Base-by-base conservation (phyloP, 805 yeast species). In the Candida rishiriensis region DNA sequence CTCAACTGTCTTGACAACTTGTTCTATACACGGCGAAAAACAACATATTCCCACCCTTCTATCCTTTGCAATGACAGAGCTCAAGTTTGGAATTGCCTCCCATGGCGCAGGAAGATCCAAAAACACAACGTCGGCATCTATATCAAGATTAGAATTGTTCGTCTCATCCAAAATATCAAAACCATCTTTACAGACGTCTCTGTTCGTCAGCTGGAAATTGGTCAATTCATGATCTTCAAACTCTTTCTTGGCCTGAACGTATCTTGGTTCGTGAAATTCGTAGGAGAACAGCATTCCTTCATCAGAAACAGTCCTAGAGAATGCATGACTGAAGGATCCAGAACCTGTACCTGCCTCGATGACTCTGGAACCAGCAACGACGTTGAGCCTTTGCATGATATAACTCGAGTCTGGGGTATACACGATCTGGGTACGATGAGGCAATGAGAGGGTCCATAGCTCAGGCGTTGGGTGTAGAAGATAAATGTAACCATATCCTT, bases 271-370 rank as follows among this genome's bases (percentile, higher is more conserved):
- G 61, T 93, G 99, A 64, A 90, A 93, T 64, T 93, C 99, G 64
- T 77, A 93, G 8, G 96, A 83, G 69, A 76, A 91, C 2, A 93
- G 69, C 29, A 70, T 71, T 1, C 96, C 96, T 1, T 55, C 57
- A 1, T 50, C 48, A 1, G 78, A 79, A 2, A 86, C 82, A 0
- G 93, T 79, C 56, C 99, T 76, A 1, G 95, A 85, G 62, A 93
- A 79, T 0, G 96, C 83, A 66, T 93, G 99, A 3, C 96, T 85
- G 59, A 93, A 88, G 1, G 97, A 88, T 0, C 95, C 99, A 7
- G 96, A 86, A 0, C 99, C 99, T 0, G 99, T 93, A 32, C 99
- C 99, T 0, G 98, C 96, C 67, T 93, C 99, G 38, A 93, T 83
- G 11, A 93, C 95, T 46, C 79, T 68, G 1, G 88, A 75, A 1